Conservation (phyloP, 208 protist species). For the Trypanosoma melophagium region DNA sequence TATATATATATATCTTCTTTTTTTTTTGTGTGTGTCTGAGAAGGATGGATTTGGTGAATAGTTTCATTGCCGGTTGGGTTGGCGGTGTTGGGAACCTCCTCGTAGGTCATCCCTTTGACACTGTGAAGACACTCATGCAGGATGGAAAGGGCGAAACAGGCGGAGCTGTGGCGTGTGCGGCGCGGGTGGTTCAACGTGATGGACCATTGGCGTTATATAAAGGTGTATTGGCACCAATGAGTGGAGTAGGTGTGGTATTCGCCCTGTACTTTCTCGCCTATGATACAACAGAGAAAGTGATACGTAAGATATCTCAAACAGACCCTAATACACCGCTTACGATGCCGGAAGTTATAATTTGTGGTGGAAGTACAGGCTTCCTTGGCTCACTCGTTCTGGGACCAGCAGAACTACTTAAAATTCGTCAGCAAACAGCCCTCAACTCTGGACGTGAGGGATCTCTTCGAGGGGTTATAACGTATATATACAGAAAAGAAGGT, state of each 20-base stretch:
- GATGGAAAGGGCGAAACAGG: conserved; percentile 19
- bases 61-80: conserved; percentile 39
- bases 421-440: conserved; percentile 47
- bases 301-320: conserved; percentile 16
- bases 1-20: background rate
- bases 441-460: conserved; percentile 26
- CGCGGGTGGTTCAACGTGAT: conserved; percentile 16
- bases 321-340: conserved; percentile 9
- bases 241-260: conserved; percentile 33
- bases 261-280: conserved; percentile 52
- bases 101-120: conserved; percentile 54
- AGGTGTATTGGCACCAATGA: conserved; percentile 36
- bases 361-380: conserved; percentile 41
- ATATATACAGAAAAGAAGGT: conserved; percentile 36
- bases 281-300: conserved; percentile 28
- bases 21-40: background rate
- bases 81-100: conserved; percentile 36
- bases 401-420: conserved; percentile 50
- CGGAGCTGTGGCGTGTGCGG: conserved; percentile 17
- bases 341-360: conserved; percentile 37
- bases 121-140: conserved; percentile 58
- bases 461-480: conserved; percentile 19
- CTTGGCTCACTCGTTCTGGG: conserved; percentile 34
- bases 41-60: conserved; percentile 27
- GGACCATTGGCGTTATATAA: conserved; percentile 44